Conservation (phyloP, 2,329 filamentous ascomycete genomes). For the Ascochyta koolunga region DNA sequence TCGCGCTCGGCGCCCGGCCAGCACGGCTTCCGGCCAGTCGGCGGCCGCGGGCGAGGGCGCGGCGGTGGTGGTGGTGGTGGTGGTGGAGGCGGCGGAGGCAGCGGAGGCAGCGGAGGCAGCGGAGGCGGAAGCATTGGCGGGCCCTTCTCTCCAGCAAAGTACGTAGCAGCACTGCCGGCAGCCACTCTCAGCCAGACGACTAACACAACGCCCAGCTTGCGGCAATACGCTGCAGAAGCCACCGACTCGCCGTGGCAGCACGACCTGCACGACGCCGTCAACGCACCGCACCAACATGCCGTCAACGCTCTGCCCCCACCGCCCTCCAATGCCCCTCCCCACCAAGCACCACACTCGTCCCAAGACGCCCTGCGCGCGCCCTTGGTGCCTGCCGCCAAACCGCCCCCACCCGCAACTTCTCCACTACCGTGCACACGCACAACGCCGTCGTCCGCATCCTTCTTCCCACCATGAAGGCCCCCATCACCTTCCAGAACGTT, state of each 20-base stretch:
- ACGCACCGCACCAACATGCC: conserved; percentile 47
- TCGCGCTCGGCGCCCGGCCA: conserved; percentile 77
- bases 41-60: conserved; percentile 66
- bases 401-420: conserved; percentile 61
- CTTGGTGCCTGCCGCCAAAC: conserved; percentile 34
- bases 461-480: conserved; percentile 74
- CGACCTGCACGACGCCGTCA: conserved; percentile 82
- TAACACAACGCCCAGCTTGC: conserved; percentile 40
- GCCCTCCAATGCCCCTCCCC: conserved; percentile 21
- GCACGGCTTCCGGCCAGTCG: conserved; percentile 73
- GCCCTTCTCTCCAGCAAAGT: conserved; percentile 65
- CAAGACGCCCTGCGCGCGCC: conserved; percentile 32
- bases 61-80: not conserved
- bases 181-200: not conserved
- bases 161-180: conserved; percentile 44
- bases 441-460: conserved; percentile 85
- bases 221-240: conserved; percentile 54
- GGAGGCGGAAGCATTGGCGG: conserved; percentile 59
- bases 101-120: too few relatives aligned
- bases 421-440: conserved; percentile 80
- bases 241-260: conserved; percentile 85
- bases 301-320: too few relatives aligned
- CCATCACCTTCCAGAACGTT: conserved; percentile 74
- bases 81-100: too few relatives aligned
- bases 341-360: conserved; percentile 24